Base-by-base conservation (phyloP, 768 basidiomycete species). In the Amylocystis lapponica region DNA sequence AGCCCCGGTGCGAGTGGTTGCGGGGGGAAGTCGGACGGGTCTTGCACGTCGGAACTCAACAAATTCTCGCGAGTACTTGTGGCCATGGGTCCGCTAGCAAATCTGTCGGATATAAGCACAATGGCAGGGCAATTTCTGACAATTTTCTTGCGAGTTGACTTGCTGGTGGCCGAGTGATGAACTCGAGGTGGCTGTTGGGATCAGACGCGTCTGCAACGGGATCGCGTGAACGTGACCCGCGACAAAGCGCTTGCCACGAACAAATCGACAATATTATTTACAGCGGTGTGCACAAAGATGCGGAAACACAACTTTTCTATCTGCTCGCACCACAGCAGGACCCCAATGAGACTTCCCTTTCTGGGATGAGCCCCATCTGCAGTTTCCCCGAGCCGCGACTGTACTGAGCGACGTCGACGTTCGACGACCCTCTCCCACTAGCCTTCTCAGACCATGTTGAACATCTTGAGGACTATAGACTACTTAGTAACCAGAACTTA, bases 1-100 rank as follows among this genome's bases (percentile, higher is more conserved):
- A 92, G 66, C n/a, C 77, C 76, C 12, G 76, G 69, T 3, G 76
- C 70, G 25, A 48, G 47, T 5, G 59, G 23, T 8, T 54, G 43
- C n/a, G 58, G 58, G 0, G 82, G 73, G 50, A 90, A 90, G 56
- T 89, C 87, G 10, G 78, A 78, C 0, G 86, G 81, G 46, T 88
- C 87, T 7, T 69, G 59, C 6, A 81, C 66, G 41, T 68, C 57
- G 3, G 45, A 44, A 2, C 44, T 41, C 11, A 54, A 30, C 23
- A 42, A 48, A 10, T 6, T 17, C 16, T 17, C 9, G 21, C 19
- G 17, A 14, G 16, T 31, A 22, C 22, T 41, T 20, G 6, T 10
- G 19, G 12, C 9, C 20, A 43, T 26, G 22, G 30, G 9, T 12
- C 6, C 23, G 14, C 8, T 8, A 20, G 17, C 17, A 4, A 26